phyloP scores from a whole-genome alignment of 768 basidiomycete species.

The Mycena floridula region DNA sequence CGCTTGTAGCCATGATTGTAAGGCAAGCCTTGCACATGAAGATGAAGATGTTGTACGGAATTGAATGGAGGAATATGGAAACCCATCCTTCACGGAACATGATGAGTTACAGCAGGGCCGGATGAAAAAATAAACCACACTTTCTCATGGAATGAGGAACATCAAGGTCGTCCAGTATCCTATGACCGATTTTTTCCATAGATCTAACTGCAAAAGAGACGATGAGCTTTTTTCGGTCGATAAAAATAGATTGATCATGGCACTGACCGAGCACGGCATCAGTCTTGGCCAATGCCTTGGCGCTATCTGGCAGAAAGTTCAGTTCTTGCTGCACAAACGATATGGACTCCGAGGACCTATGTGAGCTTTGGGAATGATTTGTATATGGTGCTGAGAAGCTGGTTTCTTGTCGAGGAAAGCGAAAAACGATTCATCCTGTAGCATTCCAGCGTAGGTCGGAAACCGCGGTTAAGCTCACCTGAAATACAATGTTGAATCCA shows the following conservation, averaged over 20 bases:
- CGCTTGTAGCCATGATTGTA: slow-evolving; percentile 36
- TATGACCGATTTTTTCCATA: slow-evolving; percentile 47
- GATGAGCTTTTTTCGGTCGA: not conserved
- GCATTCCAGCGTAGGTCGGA: not conserved
- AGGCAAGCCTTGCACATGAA: slow-evolving; percentile 68
- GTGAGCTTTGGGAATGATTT: slow-evolving; percentile 46
- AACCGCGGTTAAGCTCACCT: slow-evolving; percentile 26
- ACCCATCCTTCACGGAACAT: slow-evolving; percentile 47
- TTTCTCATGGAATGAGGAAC: slow-evolving; percentile 37
- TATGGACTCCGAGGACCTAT: too few relatives aligned
- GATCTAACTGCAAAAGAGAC: slow-evolving; percentile 27
- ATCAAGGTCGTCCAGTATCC: slow-evolving; percentile 40
- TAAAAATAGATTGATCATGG: too few relatives aligned
- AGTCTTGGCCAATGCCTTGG: slow-evolving; percentile 35
- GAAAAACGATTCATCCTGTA: slow-evolving; percentile 40
- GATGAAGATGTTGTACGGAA: slow-evolving; percentile 65
- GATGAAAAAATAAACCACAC: slow-evolving; percentile 25
- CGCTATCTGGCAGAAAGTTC: slow-evolving; percentile 26
- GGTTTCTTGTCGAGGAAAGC: slow-evolving; percentile 50
- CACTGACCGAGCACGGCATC: slow-evolving; percentile 48
- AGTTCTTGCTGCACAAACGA: slow-evolving; percentile 8
- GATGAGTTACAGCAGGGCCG: slow-evolving; percentile 11
- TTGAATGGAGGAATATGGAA: slow-evolving; percentile 82
- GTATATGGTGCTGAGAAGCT: slow-evolving; percentile 42
- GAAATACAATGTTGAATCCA: slow-evolving; percentile 44